Evolutionary conservation across 768 basidiomycete species (phyloP), one percentile per base, ranked within the genome.

Genomic region (Naganishia onofrii): DNA sequence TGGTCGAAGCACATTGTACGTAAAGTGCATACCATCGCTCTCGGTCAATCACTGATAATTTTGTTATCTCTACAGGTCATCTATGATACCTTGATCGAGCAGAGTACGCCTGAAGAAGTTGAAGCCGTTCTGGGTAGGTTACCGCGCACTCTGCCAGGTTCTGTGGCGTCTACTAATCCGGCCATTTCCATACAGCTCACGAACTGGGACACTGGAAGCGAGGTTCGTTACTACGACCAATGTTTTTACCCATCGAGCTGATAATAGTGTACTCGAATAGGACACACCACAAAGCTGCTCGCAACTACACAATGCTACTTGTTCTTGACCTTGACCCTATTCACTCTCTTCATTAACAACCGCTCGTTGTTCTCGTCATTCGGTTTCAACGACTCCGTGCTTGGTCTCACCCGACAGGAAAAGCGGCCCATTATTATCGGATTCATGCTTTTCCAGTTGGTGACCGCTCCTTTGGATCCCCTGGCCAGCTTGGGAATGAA

Each of bases 151-250:
- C 9, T 29, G 17, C 1, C 19, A 3, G 15, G 13, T 54, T 0
- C 3, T 38, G 12, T 36, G 13, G 12, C 42, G 17, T n/a, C 34
- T 19, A 36, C 23, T 31, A 15, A 42, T 48, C 44, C n/a, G 67
- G 52, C 53, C 28, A 53, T 67, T 12, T 67, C 46, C 63, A 52
- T 60, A 15, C 72, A 88, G 93, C 93, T 0, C 94, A 98, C 81
- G 94, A 97, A 76, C 89, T 97, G 42, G 95, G 95, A 0, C 95
- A 98, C 83, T 98, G 95, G 93, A 91, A 89, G 77, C 88, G 88
- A 83, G 85, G 80, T 81, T 51, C 60, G 76, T 68, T 15, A 10
- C 7, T n/a, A 10, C 15, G n/a, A 9, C 34, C 34, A 36, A n/a
- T n/a, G n/a, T n/a, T n/a, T n/a, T n/a, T n/a, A n/a, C n/a, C n/a